phyloP scores from a whole-genome alignment of 2,329 filamentous ascomycete genomes.

The Ascomycota sp. region DNA sequence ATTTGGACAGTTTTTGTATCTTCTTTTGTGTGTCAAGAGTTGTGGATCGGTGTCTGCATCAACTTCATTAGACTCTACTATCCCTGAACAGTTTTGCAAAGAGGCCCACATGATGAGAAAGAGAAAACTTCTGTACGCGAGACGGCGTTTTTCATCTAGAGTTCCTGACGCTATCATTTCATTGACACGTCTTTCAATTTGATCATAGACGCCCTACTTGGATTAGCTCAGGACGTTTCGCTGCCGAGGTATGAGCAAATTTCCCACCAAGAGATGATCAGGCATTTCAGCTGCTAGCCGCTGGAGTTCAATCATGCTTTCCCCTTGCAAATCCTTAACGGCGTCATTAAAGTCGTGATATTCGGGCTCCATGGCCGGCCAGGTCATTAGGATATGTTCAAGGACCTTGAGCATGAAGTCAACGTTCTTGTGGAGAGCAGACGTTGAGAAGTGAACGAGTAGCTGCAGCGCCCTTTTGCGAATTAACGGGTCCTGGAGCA shows the following conservation, averaged over 20 bases:
- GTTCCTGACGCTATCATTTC: constrained; percentile 53
- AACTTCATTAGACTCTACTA: not conserved
- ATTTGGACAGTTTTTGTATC: constrained; percentile 47
- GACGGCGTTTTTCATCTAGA: constrained; percentile 60
- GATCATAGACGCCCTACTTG: constrained; percentile 53
- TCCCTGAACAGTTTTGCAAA: not conserved
- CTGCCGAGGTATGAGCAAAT: not conserved
- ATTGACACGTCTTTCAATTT: constrained; percentile 62
- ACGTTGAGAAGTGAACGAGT: constrained; percentile 65
- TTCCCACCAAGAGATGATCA: constrained; percentile 54
- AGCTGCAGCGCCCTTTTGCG: constrained; percentile 62
- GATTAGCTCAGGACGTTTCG: constrained; percentile 5
- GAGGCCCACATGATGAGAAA: constrained; percentile 62
- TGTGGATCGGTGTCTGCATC: constrained; percentile 49
- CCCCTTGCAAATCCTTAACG: constrained; percentile 66
- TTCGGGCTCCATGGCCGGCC: constrained; percentile 48
- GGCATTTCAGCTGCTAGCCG: constrained; percentile 76
- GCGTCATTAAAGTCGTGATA: constrained; percentile 62
- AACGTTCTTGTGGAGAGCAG: constrained; percentile 52
- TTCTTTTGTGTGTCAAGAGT: constrained; percentile 50
- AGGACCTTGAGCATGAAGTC: constrained; percentile 73
- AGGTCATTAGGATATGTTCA: constrained; percentile 72
- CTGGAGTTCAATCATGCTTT: constrained; percentile 72
- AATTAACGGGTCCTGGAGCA: constrained; percentile 48
- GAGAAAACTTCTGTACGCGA: constrained; percentile 72